Percentiles rank a stretch among this genome's conserved stretches.
phyloP scores from a whole-genome alignment of 306 rosid genomes.

The Lathyrus aphaca region DNA sequence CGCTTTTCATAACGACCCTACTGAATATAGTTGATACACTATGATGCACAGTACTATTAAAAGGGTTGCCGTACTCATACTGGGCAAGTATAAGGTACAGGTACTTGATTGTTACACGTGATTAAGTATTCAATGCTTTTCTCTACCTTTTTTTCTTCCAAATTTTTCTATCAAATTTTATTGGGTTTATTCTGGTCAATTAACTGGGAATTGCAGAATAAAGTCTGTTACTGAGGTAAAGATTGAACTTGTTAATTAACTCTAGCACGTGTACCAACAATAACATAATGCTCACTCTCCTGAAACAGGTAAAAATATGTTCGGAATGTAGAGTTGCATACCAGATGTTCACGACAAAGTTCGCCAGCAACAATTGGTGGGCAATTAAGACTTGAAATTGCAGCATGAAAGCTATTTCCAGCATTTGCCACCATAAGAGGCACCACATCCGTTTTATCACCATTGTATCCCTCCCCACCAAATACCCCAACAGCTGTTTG shows the following conservation, averaged over 20 bases:
- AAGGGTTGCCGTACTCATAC: not conserved
- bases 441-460: conserved; percentile 55
- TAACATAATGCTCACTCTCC: conserved; percentile 11
- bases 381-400: conserved; percentile 72
- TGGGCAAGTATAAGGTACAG: not conserved
- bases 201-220: not conserved
- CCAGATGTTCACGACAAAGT: conserved; percentile 93
- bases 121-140: not conserved
- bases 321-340: conserved; percentile 41
- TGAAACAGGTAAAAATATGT: conserved; percentile 28
- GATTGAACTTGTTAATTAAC: conserved; percentile 34
- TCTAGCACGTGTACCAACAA: conserved; percentile 1
- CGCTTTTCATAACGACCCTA: conserved; percentile 24
- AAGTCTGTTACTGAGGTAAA: not conserved
- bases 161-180: conserved; percentile 12
- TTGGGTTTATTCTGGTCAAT: not conserved
- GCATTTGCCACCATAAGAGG: conserved; percentile 83
- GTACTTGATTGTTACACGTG: not conserved
- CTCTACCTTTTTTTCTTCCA: not conserved
- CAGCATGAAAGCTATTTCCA: conserved; percentile 68
- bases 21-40: not conserved
- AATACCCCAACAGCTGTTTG: conserved; percentile 96
- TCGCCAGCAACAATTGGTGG: conserved; percentile 81
- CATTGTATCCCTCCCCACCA: conserved; percentile 71
- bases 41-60: conserved; percentile 7